These are phyloP conservation scores for Solanum peruvianum DNA, from an alignment of 257 asterid species.

Conservation along the genomic window DNA sequence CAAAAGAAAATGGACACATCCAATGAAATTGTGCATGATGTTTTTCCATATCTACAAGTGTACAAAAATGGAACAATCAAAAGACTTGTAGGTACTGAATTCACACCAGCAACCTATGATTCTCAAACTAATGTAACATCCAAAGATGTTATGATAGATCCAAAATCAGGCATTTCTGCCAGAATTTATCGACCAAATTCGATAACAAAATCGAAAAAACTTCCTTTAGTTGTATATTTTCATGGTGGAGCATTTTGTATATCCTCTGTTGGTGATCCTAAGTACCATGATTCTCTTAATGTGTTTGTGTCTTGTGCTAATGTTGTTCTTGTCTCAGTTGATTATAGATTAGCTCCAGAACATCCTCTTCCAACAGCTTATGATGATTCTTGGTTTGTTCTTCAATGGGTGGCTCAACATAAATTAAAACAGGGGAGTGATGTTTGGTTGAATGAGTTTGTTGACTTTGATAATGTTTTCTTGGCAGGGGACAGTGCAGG, in stretches of 20 bases:
- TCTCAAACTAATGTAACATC: constrained; percentile 40
- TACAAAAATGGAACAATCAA: constrained; percentile 47
- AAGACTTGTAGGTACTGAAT: constrained; percentile 41
- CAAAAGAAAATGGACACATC: constrained; percentile 18
- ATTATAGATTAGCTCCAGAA: constrained; percentile 58
- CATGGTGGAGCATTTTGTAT: constrained; percentile 78
- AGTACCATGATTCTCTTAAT: constrained; percentile 44
- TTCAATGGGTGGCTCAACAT: constrained; percentile 35
- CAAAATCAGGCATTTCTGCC: constrained; percentile 33
- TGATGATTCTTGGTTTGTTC: constrained; percentile 55
- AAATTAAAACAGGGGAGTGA: constrained; percentile 1
- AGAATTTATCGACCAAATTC: constrained; percentile 42
- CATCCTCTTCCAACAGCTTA: constrained; percentile 60
- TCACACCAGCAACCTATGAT: constrained; percentile 27
- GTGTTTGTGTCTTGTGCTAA: constrained; percentile 29
- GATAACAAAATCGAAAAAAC: constrained; percentile 4
- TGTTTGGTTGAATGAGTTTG: constrained; percentile 32
- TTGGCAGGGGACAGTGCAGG: constrained; percentile 85
- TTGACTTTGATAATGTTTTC: constrained; percentile 38
- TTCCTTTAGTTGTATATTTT: constrained; percentile 57
- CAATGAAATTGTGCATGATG: constrained; percentile 24
- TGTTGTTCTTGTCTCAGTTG: constrained; percentile 32
- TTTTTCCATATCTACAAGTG: constrained; percentile 43
- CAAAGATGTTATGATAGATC: constrained; percentile 28
- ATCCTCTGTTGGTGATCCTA: constrained; percentile 41